A percentile compares a stretch with the other conserved stretches of the same genome.
Conservation (phyloP, 2,329 filamentous ascomycete genomes). For the Talaromyces sp. region DNA sequence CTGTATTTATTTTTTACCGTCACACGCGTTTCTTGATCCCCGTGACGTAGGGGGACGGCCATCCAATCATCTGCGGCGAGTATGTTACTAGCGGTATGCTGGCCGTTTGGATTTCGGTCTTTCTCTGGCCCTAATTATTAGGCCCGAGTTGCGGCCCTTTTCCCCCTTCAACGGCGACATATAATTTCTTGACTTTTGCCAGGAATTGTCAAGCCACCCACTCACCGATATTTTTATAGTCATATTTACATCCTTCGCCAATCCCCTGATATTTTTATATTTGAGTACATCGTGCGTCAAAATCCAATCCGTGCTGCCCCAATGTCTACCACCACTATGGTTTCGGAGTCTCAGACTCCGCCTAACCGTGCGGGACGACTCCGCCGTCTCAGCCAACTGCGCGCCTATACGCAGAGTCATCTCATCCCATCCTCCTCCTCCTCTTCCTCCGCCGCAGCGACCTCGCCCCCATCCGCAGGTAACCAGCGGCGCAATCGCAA, state of each 20-base stretch:
- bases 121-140: background rate
- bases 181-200: background rate
- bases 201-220: conserved; percentile 1
- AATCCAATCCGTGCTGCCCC: background rate
- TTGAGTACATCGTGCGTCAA: background rate
- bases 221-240: background rate
- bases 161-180: background rate
- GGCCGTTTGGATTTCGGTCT: conserved; percentile 1
- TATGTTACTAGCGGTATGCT: background rate
- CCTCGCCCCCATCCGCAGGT: conserved; percentile 21
- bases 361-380: conserved; percentile 36
- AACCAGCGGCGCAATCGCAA: conserved; percentile 35
- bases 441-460: conserved; percentile 21
- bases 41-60: background rate
- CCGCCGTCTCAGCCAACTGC: conserved; percentile 43
- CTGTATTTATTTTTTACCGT: background rate
- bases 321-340: conserved; percentile 28
- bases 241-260: background rate
- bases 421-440: conserved; percentile 27
- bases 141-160: background rate
- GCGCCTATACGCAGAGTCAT: conserved; percentile 39
- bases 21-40: background rate
- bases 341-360: conserved; percentile 26
- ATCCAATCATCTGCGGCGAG: background rate
- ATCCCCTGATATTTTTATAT: background rate